Evolutionary conservation across 1,284 basidiomycete genomes (phyloP), one percentile per base, ranked within the genome.

Genomic region (Chalciporus sp.): DNA sequence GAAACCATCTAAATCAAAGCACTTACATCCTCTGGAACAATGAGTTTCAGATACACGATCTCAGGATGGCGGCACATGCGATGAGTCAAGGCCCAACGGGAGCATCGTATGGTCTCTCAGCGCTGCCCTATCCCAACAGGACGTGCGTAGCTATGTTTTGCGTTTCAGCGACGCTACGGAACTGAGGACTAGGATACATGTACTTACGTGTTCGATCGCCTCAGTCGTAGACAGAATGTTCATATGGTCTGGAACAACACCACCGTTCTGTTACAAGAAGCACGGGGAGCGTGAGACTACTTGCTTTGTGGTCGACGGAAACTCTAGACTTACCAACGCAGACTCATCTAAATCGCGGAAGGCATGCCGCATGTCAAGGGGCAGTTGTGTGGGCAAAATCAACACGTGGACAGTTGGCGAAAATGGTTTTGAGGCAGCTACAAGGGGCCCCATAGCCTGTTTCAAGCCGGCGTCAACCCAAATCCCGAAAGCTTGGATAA

Each of bases 241-340:
- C 87, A 92, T 91, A 60, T 92, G 87, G 58, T 89, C 83, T 11
- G 87, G 86, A 42, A 81, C 71, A 31, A 78, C 69, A 16, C 77
- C 77, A 26, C 72, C 74, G 53, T 88, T 88, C 89, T 92, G 29
- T 57, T 50, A n/a, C 12, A 28, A 53, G 41, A 44, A 28, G 42
- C 27, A 7, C 35, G 3, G 14, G 8, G 19, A n/a, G 33, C n/a
- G n/a, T 2, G 35, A 7, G 35, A 20, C 43, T 35, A 16, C 20
- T 28, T n/a, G 10, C n/a, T 37, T 42, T n/a, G 9, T 23, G 20
- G 9, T 16, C 19, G 9, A 14, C 17, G n/a, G 8, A 37, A 37
- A 37, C n/a, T 37, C 35, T 3, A 48, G 33, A 72, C 82, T 62
- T 56, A 89, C 90, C 63, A 88, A 49, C 39, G 70, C 68, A 16